A percentile compares a stretch with the other conserved stretches of the same genome.
phyloP scores from a whole-genome alignment of 2,329 filamentous ascomycete genomes.

The Aspergillus calidoustus region DNA sequence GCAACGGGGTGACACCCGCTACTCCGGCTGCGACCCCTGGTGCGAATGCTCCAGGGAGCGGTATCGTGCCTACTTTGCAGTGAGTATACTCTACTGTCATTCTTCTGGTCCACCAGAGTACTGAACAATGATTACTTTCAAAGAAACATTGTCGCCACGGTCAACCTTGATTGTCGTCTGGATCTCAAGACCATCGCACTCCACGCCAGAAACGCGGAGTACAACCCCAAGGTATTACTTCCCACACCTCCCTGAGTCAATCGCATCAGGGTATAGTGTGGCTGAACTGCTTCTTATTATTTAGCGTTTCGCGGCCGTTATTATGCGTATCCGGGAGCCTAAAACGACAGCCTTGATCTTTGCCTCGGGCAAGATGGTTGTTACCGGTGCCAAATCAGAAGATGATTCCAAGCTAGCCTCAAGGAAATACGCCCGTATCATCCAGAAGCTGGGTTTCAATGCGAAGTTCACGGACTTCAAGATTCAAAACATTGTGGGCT shows the following conservation, averaged over 20 bases:
- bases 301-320: conserved; percentile 97
- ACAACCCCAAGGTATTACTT: conserved; percentile 87
- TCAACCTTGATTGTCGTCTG: conserved; percentile 95
- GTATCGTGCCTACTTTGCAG: conserved; percentile 92
- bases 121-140: conserved; percentile 50
- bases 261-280: conserved; percentile 46
- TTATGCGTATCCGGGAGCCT: conserved; percentile 99
- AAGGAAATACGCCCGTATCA: conserved; percentile 97
- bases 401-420: conserved; percentile 97
- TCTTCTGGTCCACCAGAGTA: conserved; percentile 51
- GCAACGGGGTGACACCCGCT: conserved; percentile 80
- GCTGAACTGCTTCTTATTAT: conserved; percentile 47
- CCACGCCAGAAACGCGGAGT: conserved; percentile 97
- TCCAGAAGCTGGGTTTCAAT: conserved; percentile 99
- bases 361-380: conserved; percentile 98
- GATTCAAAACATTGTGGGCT: conserved; percentile 99
- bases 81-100: conserved; percentile 70
- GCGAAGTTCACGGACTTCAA: conserved; percentile 99
- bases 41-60: conserved; percentile 80
- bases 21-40: conserved; percentile 92
- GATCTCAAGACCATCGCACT: conserved; percentile 98
- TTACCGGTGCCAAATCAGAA: conserved; percentile 96
- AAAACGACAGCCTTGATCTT: conserved; percentile 99
- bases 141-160: conserved; percentile 99
- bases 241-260: conserved; percentile 39